phyloP scores from a whole-genome alignment of 2,329 filamentous ascomycete species.

The Aureobasidium sp. region DNA sequence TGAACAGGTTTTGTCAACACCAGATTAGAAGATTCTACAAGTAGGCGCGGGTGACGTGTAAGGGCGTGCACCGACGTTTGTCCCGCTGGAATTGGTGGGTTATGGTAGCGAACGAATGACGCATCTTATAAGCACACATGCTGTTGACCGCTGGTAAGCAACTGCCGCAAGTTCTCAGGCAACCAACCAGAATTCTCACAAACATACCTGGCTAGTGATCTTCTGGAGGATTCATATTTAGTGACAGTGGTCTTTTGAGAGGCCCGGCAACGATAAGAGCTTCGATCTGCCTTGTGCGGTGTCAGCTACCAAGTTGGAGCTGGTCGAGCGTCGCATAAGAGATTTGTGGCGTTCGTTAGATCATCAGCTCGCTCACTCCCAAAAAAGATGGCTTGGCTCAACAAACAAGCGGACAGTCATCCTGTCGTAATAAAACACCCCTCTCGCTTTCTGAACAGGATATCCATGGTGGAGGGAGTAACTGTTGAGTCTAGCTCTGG shows the following conservation, averaged over 20 bases:
- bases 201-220: neutral
- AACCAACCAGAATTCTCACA: neutral
- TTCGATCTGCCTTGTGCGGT: neutral
- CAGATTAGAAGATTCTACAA: conserved; percentile 7
- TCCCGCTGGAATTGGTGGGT: neutral
- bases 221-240: neutral
- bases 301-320: neutral
- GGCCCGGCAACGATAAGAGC: neutral
- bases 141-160: neutral
- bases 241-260: neutral
- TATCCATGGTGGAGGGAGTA: neutral
- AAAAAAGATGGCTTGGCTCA: conserved; percentile 6
- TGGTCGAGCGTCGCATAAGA: neutral
- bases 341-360: neutral
- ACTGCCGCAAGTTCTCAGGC: neutral
- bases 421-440: conserved; percentile 1
- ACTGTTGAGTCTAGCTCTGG: neutral
- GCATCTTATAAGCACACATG: neutral
- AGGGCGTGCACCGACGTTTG: neutral
- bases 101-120: neutral
- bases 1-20: conserved; percentile 3
- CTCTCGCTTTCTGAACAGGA: neutral
- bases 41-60: conserved; percentile 3
- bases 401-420: conserved; percentile 8
- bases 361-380: neutral